phyloP scores from a whole-genome alignment of 2,329 filamentous ascomycete genomes.

The Sclerotinia glacialis region DNA sequence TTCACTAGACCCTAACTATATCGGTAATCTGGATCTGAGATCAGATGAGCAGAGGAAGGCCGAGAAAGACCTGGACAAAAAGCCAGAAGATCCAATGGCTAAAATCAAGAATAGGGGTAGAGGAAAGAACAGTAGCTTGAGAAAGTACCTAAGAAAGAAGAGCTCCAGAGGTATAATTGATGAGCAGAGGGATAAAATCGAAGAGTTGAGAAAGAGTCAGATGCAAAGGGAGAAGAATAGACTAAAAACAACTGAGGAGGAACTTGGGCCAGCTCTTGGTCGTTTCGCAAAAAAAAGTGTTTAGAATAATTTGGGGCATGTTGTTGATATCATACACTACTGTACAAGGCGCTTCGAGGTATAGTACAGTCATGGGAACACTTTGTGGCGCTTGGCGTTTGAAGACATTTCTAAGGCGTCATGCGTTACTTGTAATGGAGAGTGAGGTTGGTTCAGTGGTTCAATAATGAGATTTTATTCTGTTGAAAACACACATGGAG shows the following conservation, averaged over 20 bases:
- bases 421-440: background rate
- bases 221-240: slow-evolving; percentile 67
- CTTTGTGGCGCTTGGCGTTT: slow-evolving; percentile 18
- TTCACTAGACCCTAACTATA: slow-evolving; percentile 84
- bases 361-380: slow-evolving; percentile 7
- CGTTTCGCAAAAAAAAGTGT: slow-evolving; percentile 72
- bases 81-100: slow-evolving; percentile 55
- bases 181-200: slow-evolving; percentile 83
- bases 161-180: slow-evolving; percentile 92
- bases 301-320: slow-evolving; percentile 17
- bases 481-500: background rate
- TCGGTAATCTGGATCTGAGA: slow-evolving; percentile 81
- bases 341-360: slow-evolving; percentile 13
- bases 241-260: slow-evolving; percentile 63
- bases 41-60: slow-evolving; percentile 73
- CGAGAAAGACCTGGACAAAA: slow-evolving; percentile 76
- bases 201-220: slow-evolving; percentile 71
- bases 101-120: slow-evolving; percentile 74
- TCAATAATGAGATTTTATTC: slow-evolving; percentile 5
- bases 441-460: background rate
- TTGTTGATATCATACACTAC: slow-evolving; percentile 1
- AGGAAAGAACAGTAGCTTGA: slow-evolving; percentile 84
- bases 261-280: slow-evolving; percentile 80
- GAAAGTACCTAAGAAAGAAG: slow-evolving; percentile 89
- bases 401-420: slow-evolving; percentile 2